Evolutionary conservation across 768 basidiomycete species (phyloP).

Genomic region (Boletus pseudopeckii): DNA sequence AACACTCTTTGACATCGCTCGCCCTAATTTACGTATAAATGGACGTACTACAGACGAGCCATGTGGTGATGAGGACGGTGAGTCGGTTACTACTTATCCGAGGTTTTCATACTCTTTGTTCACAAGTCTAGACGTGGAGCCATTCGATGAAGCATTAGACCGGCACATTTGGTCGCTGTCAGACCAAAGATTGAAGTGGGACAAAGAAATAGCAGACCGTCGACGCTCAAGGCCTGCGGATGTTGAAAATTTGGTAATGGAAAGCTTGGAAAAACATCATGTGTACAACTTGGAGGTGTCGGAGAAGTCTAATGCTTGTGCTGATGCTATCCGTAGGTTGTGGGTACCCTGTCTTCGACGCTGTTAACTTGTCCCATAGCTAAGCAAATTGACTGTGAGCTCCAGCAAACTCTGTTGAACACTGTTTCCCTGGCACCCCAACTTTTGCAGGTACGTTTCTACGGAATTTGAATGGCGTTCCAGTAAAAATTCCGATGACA

Average conservation of each 20-base stretch:
- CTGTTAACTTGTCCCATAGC: slow-evolving; percentile 11
- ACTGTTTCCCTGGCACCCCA: slow-evolving; percentile 43
- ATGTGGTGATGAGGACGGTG: slow-evolving; percentile 54
- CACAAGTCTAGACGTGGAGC: slow-evolving; percentile 55
- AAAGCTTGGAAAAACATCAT: slow-evolving; percentile 37
- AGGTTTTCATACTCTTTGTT: not conserved
- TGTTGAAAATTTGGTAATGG: slow-evolving; percentile 41
- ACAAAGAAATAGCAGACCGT: slow-evolving; percentile 64
- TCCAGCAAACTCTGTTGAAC: slow-evolving; percentile 30
- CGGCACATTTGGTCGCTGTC: slow-evolving; percentile 77
- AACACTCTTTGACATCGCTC: slow-evolving; percentile 55
- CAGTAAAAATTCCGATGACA: not conserved
- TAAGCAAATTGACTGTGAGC: slow-evolving; percentile 19
- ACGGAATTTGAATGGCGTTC: not conserved
- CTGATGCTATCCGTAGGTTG: slow-evolving; percentile 11
- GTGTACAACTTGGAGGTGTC: slow-evolving; percentile 27
- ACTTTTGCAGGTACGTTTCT: slow-evolving; percentile 46
- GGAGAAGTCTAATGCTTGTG: slow-evolving; percentile 3
- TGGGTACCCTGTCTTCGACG: not conserved
- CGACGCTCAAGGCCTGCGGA: slow-evolving; percentile 60
- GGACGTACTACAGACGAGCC: slow-evolving; percentile 71
- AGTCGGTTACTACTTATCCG: slow-evolving; percentile 5
- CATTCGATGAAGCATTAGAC: slow-evolving; percentile 86
- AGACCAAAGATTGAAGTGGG: slow-evolving; percentile 70
- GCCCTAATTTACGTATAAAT: slow-evolving; percentile 75